Percentiles rank a stretch among this genome's conserved stretches.
Evolutionary conservation across 495 filamentous ascomycete genomes (phyloP).

Genomic region (Hypoxylon rickii): DNA sequence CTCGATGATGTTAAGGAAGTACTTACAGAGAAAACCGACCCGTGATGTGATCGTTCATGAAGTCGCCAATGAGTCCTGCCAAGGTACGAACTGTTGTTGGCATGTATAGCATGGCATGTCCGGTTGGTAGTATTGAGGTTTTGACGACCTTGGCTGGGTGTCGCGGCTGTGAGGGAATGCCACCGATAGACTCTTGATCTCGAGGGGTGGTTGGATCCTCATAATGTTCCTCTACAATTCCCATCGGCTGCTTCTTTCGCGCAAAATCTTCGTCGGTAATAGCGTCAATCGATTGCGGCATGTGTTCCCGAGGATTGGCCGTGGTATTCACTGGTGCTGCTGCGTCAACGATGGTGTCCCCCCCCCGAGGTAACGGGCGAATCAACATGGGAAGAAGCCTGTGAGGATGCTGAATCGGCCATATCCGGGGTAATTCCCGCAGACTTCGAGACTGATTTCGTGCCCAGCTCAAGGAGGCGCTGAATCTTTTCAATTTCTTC

Average conservation of each 20-base stretch:
- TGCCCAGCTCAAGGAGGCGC: conserved; percentile 32
- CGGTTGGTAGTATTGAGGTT: conserved; percentile 75
- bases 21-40: conserved; percentile 67
- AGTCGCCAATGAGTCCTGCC: conserved; percentile 80
- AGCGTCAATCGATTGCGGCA: conserved; percentile 39
- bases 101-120: conserved; percentile 84
- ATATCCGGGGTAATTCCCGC: conserved; percentile 1
- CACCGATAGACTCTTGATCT: conserved; percentile 35
- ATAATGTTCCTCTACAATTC: conserved; percentile 40
- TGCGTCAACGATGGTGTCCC: conserved; percentile 55
- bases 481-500: conserved; percentile 71
- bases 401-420: conserved; percentile 3
- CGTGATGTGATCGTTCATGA: conserved; percentile 74
- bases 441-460: conserved; percentile 4
- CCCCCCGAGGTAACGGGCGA: too few species aligned
- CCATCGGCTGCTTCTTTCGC: conserved; percentile 23
- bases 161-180: conserved; percentile 47
- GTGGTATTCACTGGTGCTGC: conserved; percentile 49
- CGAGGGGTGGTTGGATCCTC: conserved; percentile 54
- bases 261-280: conserved; percentile 43
- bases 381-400: too few species aligned
- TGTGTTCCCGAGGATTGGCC: conserved; percentile 24
- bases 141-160: conserved; percentile 62
- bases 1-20: too few species aligned
- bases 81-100: conserved; percentile 75